Evolutionary conservation across 257 asterid species (phyloP).

Genomic region (Cinchona pubescens): DNA sequence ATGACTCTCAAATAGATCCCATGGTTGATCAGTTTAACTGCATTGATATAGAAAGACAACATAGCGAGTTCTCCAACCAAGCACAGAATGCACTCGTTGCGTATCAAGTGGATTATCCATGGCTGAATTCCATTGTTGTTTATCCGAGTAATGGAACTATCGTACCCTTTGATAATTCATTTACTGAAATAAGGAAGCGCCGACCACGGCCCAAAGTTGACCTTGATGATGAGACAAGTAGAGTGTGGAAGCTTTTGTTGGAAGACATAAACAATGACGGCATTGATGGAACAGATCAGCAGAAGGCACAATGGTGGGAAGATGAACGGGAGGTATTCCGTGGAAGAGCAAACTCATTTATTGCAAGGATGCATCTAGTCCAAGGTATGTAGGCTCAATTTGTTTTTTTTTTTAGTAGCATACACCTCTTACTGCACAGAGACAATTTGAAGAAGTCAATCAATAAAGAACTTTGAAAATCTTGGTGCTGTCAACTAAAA

Average conservation of each 20-base stretch:
- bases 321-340: conserved; percentile 46
- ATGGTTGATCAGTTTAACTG: conserved; percentile 48
- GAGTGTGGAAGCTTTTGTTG: conserved; percentile 55
- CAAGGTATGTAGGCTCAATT: conserved; percentile 36
- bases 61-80: conserved; percentile 26
- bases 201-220: conserved; percentile 62
- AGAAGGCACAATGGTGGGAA: conserved; percentile 54
- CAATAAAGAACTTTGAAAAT: background rate
- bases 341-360: conserved; percentile 53
- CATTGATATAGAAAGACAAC: conserved; percentile 51
- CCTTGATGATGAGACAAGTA: conserved; percentile 48
- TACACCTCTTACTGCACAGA: background rate
- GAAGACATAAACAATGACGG: conserved; percentile 54
- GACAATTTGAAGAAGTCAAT: background rate
- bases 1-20: conserved; percentile 42
- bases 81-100: conserved; percentile 34
- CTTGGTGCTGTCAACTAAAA: background rate
- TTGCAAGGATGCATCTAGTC: conserved; percentile 58
- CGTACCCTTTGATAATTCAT: conserved; percentile 52
- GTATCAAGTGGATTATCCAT: conserved; percentile 31
- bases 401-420: conserved; percentile 13
- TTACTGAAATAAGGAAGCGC: conserved; percentile 44
- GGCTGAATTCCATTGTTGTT: conserved; percentile 63
- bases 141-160: conserved; percentile 61
- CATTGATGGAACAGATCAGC: conserved; percentile 46